These are phyloP conservation scores for Limonium bicolor DNA, from an alignment of 148 eudicot genomes.

Conservation along the genomic window DNA sequence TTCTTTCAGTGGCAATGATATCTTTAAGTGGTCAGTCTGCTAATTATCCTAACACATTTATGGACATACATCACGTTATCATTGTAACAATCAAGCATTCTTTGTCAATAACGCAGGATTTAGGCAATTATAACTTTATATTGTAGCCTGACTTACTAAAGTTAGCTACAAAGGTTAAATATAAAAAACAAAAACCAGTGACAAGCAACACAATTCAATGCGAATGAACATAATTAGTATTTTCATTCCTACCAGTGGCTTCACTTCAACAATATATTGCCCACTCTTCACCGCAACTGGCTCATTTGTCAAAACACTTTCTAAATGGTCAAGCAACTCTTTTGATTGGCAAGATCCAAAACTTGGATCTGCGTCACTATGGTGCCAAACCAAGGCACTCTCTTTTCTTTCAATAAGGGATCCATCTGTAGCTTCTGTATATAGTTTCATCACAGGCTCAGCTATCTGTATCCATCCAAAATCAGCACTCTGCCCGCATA, in stretches of 20 bases:
- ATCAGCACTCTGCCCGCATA: constrained; percentile 4
- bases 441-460: constrained; percentile 32
- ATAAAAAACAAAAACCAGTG: no score
- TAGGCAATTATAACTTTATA: no score
- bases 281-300: constrained; percentile 43
- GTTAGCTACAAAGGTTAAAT: background rate
- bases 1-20: no score
- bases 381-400: constrained; percentile 41
- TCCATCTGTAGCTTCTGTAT: constrained; percentile 43
- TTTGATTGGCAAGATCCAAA: constrained; percentile 38
- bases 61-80: no score
- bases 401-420: constrained; percentile 33
- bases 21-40: no score
- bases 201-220: background rate
- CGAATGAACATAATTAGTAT: background rate
- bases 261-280: constrained; percentile 26
- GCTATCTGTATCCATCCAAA: constrained; percentile 39
- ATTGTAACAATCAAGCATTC: background rate
- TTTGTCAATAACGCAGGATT: background rate
- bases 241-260: constrained; percentile 17
- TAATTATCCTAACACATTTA: no score
- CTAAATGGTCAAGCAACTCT: constrained; percentile 44
- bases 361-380: constrained; percentile 30
- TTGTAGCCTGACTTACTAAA: background rate
- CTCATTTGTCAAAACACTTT: constrained; percentile 37